Evolutionary conservation across 345 rosid genomes (phyloP), one percentile per base, ranked within the genome.

Genomic region (Gossypium sturtianum): DNA sequence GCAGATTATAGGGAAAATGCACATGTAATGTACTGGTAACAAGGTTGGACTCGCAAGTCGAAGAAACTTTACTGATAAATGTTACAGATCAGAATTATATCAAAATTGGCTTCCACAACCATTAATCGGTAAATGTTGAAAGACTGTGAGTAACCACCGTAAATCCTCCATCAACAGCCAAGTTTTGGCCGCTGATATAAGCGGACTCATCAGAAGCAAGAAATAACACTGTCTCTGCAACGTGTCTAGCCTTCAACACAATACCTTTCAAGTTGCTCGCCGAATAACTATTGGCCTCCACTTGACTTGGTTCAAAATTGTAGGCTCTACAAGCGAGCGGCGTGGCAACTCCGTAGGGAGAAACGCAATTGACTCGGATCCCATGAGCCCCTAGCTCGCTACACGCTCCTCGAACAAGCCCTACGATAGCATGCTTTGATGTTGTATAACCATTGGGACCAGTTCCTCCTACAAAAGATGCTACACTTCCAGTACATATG

Each of bases 271-370:
- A 79, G 78, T 88, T 94, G 12, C 82, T 90, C 9, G 74, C 1
- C 0, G 75, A 82, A 47, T 57, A 77, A 27, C 78, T 78, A n/a
- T 80, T 82, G 2, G 76, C 86, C 76, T 91, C 97, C 15, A 90
- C 87, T 63, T 67, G 62, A 43, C 27, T 67, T 7, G 94, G 85
- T 66, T 82, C 67, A 82, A 87, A 58, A 61, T 87, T 81, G 59
- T 74, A 90, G 20, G 86, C 84, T 8, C 16, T 70, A 64, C 98
- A 94, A 44, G 89, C 71, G 17, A 92, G 86, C 19, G 97, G 97
- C 1, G 98, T 94, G 1, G 87, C 97, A 0, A 94, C 87, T 22
- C 98, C 98, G 62, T 76, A 94, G 0, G 98, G 97, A 12, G 98
- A 89, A 2, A 94, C 74, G 41, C 91, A 88, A 45, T 94, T 94